Percentiles rank a stretch among this genome's conserved stretches.
Conservation (phyloP, 495 filamentous ascomycete species). For the Penicillium antarcticum region DNA sequence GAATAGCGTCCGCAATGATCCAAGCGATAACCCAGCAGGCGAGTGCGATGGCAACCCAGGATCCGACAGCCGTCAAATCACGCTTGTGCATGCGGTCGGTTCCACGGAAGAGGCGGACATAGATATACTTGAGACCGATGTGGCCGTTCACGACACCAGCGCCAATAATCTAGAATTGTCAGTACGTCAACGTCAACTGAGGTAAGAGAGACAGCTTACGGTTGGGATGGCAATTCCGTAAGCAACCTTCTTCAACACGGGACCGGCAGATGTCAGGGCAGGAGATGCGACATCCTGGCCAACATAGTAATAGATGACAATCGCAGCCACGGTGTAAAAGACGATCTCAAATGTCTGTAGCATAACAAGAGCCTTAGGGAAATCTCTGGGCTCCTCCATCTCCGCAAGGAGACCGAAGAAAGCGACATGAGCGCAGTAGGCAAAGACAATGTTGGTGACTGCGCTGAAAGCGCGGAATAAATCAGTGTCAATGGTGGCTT, state of each 20-base stretch:
- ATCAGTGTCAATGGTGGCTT: slow-evolving; percentile 20
- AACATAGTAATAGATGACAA: slow-evolving; percentile 64
- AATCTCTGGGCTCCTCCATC: slow-evolving; percentile 64
- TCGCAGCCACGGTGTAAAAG: slow-evolving; percentile 52
- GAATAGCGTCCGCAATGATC: slow-evolving; percentile 70
- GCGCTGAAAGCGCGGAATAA: slow-evolving; percentile 31
- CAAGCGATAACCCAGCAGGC: slow-evolving; percentile 62
- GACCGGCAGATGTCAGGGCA: slow-evolving; percentile 64
- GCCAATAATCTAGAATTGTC: slow-evolving; percentile 28
- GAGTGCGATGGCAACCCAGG: slow-evolving; percentile 57
- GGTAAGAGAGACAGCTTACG: background rate
- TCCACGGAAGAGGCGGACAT: slow-evolving; percentile 56
- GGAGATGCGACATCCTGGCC: slow-evolving; percentile 64
- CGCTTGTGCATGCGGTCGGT: slow-evolving; percentile 57
- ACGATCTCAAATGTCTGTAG: slow-evolving; percentile 60
- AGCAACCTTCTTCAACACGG: slow-evolving; percentile 59
- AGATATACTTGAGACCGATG: slow-evolving; percentile 59
- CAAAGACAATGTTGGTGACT: slow-evolving; percentile 36
- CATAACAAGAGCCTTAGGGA: slow-evolving; percentile 57
- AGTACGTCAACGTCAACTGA: background rate
- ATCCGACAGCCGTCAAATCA: slow-evolving; percentile 36
- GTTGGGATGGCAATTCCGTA: slow-evolving; percentile 77
- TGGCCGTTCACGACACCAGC: slow-evolving; percentile 58
- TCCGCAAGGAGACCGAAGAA: slow-evolving; percentile 76
- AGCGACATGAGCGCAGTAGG: slow-evolving; percentile 52